phyloP scores from a whole-genome alignment of 306 rosid genomes.

The Neltuma alba region DNA sequence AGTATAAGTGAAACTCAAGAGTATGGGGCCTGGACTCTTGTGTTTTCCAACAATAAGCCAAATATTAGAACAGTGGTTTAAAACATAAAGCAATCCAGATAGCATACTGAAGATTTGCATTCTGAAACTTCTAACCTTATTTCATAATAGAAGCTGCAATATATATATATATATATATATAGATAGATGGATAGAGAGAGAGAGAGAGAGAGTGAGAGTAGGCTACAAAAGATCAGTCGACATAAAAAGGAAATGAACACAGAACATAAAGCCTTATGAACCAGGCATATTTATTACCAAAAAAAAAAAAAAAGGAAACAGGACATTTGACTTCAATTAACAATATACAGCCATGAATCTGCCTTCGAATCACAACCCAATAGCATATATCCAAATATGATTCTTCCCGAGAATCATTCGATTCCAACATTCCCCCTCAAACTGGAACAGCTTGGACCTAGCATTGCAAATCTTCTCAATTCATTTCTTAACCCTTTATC shows the following conservation, averaged over 20 bases:
- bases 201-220: neutral
- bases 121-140: neutral
- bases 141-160: neutral
- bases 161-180: no score
- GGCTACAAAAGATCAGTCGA: neutral
- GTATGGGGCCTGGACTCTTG: neutral
- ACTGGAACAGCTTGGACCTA: neutral
- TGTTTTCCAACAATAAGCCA: no score
- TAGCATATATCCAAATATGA: neutral
- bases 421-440: neutral
- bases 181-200: no score
- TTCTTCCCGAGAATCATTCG: neutral
- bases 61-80: neutral
- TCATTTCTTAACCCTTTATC: neutral
- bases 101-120: neutral
- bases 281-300: neutral
- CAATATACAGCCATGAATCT: neutral
- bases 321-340: neutral
- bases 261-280: neutral
- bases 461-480: neutral
- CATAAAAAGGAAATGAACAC: neutral
- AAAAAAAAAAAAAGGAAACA: neutral
- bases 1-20: no score
- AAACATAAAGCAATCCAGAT: conserved; percentile 22
- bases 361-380: neutral